Evolutionary conservation across 2,329 filamentous ascomycete species (phyloP), one percentile per base, ranked within the genome.

Genomic region (Colletotrichum liriopes): DNA sequence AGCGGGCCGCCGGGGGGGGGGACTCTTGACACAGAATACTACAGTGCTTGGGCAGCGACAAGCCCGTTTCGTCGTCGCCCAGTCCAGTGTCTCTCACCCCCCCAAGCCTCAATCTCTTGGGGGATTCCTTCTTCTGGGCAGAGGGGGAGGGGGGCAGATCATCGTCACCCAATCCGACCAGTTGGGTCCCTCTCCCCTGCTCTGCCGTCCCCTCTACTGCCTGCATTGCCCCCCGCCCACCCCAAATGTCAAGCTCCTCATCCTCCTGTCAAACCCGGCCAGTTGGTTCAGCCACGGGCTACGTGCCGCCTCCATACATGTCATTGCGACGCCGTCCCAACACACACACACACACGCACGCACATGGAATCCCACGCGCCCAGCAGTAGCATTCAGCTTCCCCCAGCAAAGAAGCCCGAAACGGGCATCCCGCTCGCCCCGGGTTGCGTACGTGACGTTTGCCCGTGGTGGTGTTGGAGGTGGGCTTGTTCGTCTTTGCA

Each of bases 371-470:
- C 60, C 35, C 37, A 54, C 47, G 37, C 47, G n/a, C 61, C 47
- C 47, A 43, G 59, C 4, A 60, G 58, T 47, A 18, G 29, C 41
- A 49, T 47, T 20, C 45, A 23, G 23, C 35, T 29, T 16, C 37
- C 37, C 45, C 35, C 23, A 23, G 60, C 45, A 39, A 51, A 55
- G 45, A 55, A n/a, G 61, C 49, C 61, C 37, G 49, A 54, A 55
- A n/a, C 49, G 49, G 61, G 61, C 49, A 35, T 64, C 35, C 35
- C 26, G 16, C 61, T 35, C 61, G 37, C 49, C 49, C 61, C 43
- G 47, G 20, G 29, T 49, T 16, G 32, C 43, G 39, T 35, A 18
- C 20, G 41, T 26, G 26, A 18, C 43, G n/a, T 37, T 14, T 23
- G 32, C 16, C 39, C 12, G n/a, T 51, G 29, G n/a, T 51, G 29